These are phyloP conservation scores for Acrodontium crateriforme DNA, from an alignment of 2,329 filamentous ascomycete genomes.

Conservation along the genomic window DNA sequence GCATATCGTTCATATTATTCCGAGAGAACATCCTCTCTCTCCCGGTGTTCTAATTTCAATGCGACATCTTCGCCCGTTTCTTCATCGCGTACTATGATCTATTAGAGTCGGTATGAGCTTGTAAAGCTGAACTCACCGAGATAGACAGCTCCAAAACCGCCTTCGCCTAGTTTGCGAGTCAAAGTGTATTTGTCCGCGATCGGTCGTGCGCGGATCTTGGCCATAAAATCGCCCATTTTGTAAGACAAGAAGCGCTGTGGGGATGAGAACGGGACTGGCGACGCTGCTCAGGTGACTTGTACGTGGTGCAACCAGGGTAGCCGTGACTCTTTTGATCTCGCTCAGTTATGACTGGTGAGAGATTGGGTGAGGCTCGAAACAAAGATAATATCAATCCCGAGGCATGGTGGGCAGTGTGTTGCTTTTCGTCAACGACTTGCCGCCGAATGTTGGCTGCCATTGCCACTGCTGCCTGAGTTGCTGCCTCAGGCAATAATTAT, in stretches of 20 bases:
- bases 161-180: background rate
- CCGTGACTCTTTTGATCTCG: too few relatives aligned
- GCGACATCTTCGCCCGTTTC: slow-evolving; percentile 5
- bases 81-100: slow-evolving; percentile 1
- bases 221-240: too few relatives aligned
- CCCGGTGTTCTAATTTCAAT: slow-evolving; percentile 9
- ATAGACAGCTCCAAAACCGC: slow-evolving; percentile 1
- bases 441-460: background rate
- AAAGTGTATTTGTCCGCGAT: background rate
- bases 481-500: background rate
- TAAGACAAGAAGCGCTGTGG: too few relatives aligned
- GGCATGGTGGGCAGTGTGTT: background rate
- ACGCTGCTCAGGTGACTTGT: too few relatives aligned
- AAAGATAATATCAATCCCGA: background rate
- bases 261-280: too few relatives aligned
- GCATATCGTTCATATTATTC: slow-evolving; percentile 9
- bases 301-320: too few relatives aligned
- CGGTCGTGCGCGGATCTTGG: background rate
- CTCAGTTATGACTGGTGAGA: too few relatives aligned
- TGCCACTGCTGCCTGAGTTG: background rate
- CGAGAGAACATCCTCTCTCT: slow-evolving; percentile 5
- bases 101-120: background rate
- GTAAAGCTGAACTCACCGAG: background rate
- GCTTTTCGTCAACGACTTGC: background rate
- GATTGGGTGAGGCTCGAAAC: too few relatives aligned